Conservation (phyloP, 164 flowering plant genomes). For the Stephania japonica region DNA sequence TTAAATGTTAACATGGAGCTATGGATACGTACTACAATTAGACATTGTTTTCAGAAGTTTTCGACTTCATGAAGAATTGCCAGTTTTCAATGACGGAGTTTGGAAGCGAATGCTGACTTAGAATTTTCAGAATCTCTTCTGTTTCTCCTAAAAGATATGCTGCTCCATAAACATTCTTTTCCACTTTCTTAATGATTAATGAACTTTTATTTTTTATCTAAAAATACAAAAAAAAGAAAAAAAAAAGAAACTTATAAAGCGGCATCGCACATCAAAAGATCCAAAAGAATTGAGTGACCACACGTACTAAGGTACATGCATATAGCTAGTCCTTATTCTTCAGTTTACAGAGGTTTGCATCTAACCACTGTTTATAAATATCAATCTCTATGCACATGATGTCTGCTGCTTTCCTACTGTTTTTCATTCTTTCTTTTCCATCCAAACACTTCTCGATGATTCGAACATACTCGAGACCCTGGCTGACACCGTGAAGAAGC, state of each 20-base stretch:
- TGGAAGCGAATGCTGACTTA: slow-evolving; percentile 23
- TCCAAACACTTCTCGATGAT: slow-evolving; percentile 36
- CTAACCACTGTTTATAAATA: slow-evolving; percentile 41
- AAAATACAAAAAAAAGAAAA: no score
- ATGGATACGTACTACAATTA: not conserved
- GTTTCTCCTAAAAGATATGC: slow-evolving; percentile 40
- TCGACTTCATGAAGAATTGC: slow-evolving; percentile 24
- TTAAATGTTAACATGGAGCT: no score
- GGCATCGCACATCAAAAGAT: no score
- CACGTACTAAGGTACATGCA: no score
- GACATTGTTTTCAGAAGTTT: not conserved
- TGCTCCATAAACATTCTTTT: slow-evolving; percentile 28
- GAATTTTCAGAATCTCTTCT: slow-evolving; percentile 33
- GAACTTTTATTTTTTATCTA: no score
- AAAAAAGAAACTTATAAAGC: no score
- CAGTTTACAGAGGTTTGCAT: slow-evolving; percentile 40
- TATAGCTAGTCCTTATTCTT: no score
- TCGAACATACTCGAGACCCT: slow-evolving; percentile 41
- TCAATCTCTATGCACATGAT: slow-evolving; percentile 49
- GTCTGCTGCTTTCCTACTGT: slow-evolving; percentile 43
- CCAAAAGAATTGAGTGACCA: no score
- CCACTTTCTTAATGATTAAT: slow-evolving; percentile 39
- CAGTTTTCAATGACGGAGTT: slow-evolving; percentile 36
- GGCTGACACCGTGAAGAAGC: slow-evolving; percentile 27
- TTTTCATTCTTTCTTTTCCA: slow-evolving; percentile 15